A percentile compares a stretch with the other conserved stretches of the same genome.
Evolutionary conservation across 371 early-diverging fungal species (phyloP).

Genomic region (Actinomortierella wolfii): DNA sequence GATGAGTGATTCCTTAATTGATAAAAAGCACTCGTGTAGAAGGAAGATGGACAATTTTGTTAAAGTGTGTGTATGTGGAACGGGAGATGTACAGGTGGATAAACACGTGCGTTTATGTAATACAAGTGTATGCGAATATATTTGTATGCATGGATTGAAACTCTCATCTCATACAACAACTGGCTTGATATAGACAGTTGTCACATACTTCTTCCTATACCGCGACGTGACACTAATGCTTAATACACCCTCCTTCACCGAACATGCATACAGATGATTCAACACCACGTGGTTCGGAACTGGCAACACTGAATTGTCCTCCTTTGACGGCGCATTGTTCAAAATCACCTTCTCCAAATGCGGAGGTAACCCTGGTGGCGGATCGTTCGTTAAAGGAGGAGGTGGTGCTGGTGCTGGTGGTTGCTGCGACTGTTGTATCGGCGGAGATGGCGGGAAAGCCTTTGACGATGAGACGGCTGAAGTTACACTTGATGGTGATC

Average conservation of each 20-base stretch:
- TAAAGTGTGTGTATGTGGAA: too few species aligned
- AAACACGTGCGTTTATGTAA: too few species aligned
- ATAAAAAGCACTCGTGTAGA: too few species aligned
- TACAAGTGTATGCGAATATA: too few species aligned
- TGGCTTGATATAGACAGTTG: conserved; percentile 83
- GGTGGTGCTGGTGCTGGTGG: conserved; percentile 3
- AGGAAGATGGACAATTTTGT: too few species aligned
- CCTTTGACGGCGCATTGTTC: conserved; percentile 73
- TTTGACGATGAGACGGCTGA: conserved; percentile 13
- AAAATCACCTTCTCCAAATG: conserved; percentile 91
- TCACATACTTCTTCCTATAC: conserved; percentile 90
- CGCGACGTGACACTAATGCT: conserved; percentile 87
- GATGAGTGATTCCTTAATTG: too few species aligned
- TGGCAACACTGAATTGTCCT: conserved; percentile 81
- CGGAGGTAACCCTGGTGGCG: conserved; percentile 90
- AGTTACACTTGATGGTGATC: too few species aligned
- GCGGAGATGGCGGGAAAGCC: conserved; percentile 25
- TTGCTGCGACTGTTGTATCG: conserved; percentile 17
- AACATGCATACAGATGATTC: conserved; percentile 95
- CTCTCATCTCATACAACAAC: conserved; percentile 47
- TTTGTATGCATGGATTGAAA: too few species aligned
- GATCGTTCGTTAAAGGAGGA: conserved; percentile 45
- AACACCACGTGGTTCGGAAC: conserved; percentile 93
- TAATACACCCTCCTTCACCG: conserved; percentile 96
- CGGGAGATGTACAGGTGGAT: too few species aligned